Conservation (phyloP, 1,139 yeast genomes). For the Suhomyces chickasaworum region DNA sequence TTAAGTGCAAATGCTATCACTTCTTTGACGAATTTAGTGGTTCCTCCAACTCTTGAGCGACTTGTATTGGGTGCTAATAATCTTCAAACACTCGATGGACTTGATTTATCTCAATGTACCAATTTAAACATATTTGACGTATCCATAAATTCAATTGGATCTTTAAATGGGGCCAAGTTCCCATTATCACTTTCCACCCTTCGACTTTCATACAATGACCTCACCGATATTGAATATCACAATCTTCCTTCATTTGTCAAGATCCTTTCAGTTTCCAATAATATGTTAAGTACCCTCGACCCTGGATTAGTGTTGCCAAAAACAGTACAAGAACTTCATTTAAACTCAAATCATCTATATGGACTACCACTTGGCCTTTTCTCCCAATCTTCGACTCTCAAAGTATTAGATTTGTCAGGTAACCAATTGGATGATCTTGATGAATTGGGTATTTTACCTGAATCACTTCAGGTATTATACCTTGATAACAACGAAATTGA, state of each 20-base stretch:
- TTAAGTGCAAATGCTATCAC: constrained; percentile 24
- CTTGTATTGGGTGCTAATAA: constrained; percentile 23
- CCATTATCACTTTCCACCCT: constrained; percentile 20
- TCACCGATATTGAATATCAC: constrained; percentile 14
- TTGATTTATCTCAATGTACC: constrained; percentile 15
- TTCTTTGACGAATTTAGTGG: constrained; percentile 16
- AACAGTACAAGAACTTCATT: constrained; percentile 19
- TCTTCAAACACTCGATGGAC: constrained; percentile 20
- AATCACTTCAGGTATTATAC: constrained; percentile 19
- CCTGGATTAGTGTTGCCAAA: constrained; percentile 18
- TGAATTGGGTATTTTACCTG: constrained; percentile 28
- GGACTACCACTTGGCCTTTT: constrained; percentile 22
- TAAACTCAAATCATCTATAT: constrained; percentile 21
- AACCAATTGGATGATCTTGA: constrained; percentile 29
- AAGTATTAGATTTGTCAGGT: constrained; percentile 21
- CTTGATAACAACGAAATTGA: constrained; percentile 29
- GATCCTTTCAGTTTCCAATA: constrained; percentile 21
- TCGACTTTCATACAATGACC: constrained; percentile 22
- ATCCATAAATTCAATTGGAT: constrained; percentile 19
- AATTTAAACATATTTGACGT: constrained; percentile 17
- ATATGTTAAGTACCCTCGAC: constrained; percentile 14
- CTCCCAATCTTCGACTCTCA: constrained; percentile 13
- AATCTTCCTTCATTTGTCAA: constrained; percentile 21
- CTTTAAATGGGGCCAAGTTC: constrained; percentile 15
- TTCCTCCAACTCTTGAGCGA: constrained; percentile 20